Base-by-base conservation (phyloP, 768 basidiomycete genomes). In the Trametes elegans region DNA sequence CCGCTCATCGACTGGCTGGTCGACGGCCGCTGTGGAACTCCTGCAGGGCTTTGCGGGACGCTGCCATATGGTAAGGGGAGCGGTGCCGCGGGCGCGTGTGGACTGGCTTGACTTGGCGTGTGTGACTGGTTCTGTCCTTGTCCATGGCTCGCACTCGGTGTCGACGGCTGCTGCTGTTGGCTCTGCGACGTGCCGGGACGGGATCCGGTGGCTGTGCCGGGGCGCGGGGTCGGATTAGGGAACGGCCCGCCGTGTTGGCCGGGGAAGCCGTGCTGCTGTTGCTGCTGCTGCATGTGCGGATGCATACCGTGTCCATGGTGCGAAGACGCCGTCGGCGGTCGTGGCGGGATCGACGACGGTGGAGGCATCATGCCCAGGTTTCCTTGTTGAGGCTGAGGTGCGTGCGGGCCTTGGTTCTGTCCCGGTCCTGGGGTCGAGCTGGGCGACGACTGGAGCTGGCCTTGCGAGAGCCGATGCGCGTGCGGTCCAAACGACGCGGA, bases 1-100 rank as follows among this genome's bases (percentile, higher is more conserved):
- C 63, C 50, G 54, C 63, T 55, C 26, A 62, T 56, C 16, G 64
- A 62, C 41, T 66, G 65, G 50, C 68, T 63, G 14, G 70, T 69
- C 19, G 65, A 63, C 4, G 68, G 70, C 24, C 68, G 63, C 43
- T 64, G 61, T 7, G 56, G 57, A 8, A 58, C 49, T 19, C 62
- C 61, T 1, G 60, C 63, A 18, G 66, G 51, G 24, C 40, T 55
- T 18, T 35, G 45, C 9, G 54, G 40, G 39, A 39, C 31, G 14
- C 54, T 48, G 7, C 58, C 59, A 19, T 62, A 61, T 41, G 62
- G 64, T 36, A 64, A 52, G 0, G 64, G 63, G 19, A 66, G 41
- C 8, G 66, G 61, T 13, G 52, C 57, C 23, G 35, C 60, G 27
- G 53, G 50, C 11, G 46, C 41, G 50, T 41, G 24, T 7, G 47